Percentiles rank a stretch among this genome's conserved stretches.
These are phyloP conservation scores for Fusarium napiforme DNA, from an alignment of 2,329 filamentous ascomycete species.

Conservation along the genomic window DNA sequence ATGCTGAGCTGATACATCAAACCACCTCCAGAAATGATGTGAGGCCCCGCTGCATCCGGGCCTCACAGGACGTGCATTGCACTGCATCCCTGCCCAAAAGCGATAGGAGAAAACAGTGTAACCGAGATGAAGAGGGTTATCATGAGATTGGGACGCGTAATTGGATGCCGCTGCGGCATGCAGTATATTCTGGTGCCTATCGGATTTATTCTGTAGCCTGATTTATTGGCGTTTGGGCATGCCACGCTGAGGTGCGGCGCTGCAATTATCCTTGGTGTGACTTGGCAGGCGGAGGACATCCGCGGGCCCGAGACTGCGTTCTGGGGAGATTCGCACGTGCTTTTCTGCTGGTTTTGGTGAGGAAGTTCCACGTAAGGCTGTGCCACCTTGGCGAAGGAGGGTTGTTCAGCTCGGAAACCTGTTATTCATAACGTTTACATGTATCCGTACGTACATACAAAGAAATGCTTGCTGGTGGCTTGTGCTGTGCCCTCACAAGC, in stretches of 20 bases:
- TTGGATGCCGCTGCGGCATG: not conserved
- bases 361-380: not conserved
- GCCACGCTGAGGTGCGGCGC: conserved; percentile 12
- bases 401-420: no score
- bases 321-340: not conserved
- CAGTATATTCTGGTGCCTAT: conserved; percentile 6
- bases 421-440: no score
- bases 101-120: not conserved
- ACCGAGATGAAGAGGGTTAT: not conserved
- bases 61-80: not conserved
- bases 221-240: conserved; percentile 20
- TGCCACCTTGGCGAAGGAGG: not conserved
- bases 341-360: not conserved
- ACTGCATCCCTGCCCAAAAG: conserved; percentile 8
- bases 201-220: conserved; percentile 11
- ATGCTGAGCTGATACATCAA: conserved; percentile 17
- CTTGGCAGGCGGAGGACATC: not conserved
- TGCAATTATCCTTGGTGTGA: not conserved
- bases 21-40: conserved; percentile 25
- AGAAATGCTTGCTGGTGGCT: not conserved
- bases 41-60: conserved; percentile 28
- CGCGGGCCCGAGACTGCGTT: not conserved
- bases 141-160: conserved; percentile 14
- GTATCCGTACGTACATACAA: no score
- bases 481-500: no score